Evolutionary conservation across 2,329 filamentous ascomycete species (phyloP).

Genomic region (Cyphellophora europaea): DNA sequence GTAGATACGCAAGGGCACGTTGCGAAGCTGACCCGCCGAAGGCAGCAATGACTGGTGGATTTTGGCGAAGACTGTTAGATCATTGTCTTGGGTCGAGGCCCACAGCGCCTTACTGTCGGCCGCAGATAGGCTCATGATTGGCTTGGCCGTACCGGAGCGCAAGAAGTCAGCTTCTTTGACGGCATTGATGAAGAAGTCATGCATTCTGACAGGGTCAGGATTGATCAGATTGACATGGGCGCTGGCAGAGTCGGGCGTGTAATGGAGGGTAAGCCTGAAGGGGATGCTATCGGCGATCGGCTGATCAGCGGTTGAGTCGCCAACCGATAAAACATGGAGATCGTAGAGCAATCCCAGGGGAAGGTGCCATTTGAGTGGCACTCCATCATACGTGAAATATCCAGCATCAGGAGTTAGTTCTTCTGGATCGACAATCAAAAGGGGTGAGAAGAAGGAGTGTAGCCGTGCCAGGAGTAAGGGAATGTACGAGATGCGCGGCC

Average conservation of each 20-base stretch:
- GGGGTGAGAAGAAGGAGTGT: slow-evolving; percentile 51
- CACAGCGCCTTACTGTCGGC: slow-evolving; percentile 75
- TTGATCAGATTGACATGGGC: slow-evolving; percentile 41
- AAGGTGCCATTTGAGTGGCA: slow-evolving; percentile 64
- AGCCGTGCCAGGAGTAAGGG: slow-evolving; percentile 55
- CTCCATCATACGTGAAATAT: slow-evolving; percentile 59
- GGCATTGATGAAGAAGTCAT: slow-evolving; percentile 59
- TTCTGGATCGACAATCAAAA: slow-evolving; percentile 49
- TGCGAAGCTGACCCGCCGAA: slow-evolving; percentile 59
- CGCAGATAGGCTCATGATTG: slow-evolving; percentile 81
- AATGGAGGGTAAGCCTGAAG: slow-evolving; percentile 56
- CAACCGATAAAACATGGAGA: slow-evolving; percentile 41
- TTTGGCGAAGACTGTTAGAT: slow-evolving; percentile 61
- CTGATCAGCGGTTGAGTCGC: slow-evolving; percentile 22
- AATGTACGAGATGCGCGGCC: slow-evolving; percentile 59
- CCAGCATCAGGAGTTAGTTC: slow-evolving; percentile 38
- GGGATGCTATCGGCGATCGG: slow-evolving; percentile 34
- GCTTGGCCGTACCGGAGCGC: slow-evolving; percentile 77
- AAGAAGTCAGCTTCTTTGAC: slow-evolving; percentile 80
- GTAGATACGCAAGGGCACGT: slow-evolving; percentile 84
- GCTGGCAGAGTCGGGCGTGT: slow-evolving; percentile 21
- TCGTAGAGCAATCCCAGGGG: slow-evolving; percentile 61
- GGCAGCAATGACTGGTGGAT: slow-evolving; percentile 70
- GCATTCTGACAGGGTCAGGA: slow-evolving; percentile 53
- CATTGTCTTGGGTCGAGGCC: slow-evolving; percentile 64